A percentile compares a stretch with the other conserved stretches of the same genome.
phyloP scores from a whole-genome alignment of 768 basidiomycete species.

The Clitopilus passeckerianus region DNA sequence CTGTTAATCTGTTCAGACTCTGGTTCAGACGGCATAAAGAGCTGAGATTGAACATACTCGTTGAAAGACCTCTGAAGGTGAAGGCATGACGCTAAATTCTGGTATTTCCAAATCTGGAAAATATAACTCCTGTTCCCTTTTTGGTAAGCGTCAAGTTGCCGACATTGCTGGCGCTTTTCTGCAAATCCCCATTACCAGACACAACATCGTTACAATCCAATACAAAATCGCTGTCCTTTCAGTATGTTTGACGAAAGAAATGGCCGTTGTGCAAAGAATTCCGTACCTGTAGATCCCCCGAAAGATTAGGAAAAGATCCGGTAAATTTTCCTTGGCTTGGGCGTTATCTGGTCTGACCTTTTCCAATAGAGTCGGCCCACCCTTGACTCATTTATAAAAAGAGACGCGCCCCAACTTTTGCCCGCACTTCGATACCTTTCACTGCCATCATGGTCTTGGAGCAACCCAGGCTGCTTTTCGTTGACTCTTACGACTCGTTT shows the following conservation, averaged over 20 bases:
- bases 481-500: conserved; percentile 87
- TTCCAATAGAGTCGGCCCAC: not conserved
- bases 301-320: not conserved
- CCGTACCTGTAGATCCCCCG: not conserved
- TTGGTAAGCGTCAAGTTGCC: not conserved
- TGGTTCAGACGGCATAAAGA: not conserved
- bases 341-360: not conserved
- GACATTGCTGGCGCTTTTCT: not conserved
- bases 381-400: not conserved
- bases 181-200: not conserved
- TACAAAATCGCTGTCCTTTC: not conserved
- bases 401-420: not conserved
- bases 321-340: not conserved
- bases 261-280: not conserved
- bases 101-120: not conserved
- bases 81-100: not conserved
- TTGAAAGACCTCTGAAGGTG: conserved; percentile 26
- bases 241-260: not conserved
- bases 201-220: not conserved
- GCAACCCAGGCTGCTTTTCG: conserved; percentile 54
- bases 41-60: conserved; percentile 21
- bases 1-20: conserved; percentile 20
- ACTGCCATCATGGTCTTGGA: conserved; percentile 25
- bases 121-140: not conserved
- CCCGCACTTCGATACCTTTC: not conserved